These are phyloP conservation scores for Irpex rosettiformis DNA, from an alignment of 1,284 basidiomycete species.

Conservation along the genomic window DNA sequence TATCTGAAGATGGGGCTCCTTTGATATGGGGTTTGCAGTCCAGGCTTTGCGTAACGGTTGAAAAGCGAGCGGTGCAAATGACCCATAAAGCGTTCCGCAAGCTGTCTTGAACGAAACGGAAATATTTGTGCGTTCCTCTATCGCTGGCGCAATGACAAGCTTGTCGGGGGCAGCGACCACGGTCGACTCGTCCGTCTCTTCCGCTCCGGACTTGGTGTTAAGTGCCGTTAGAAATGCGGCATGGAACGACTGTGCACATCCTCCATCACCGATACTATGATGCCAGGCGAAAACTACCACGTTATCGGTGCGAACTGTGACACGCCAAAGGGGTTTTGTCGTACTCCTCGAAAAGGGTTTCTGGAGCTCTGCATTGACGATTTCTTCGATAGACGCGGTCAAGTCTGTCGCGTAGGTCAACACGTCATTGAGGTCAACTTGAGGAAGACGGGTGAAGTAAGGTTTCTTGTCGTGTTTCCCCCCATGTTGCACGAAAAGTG, in stretches of 20 bases:
- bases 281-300: slow-evolving; percentile 36
- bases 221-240: slow-evolving; percentile 31
- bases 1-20: slow-evolving; percentile 15
- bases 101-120: slow-evolving; percentile 29
- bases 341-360: slow-evolving; percentile 24
- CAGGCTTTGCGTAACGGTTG: slow-evolving; percentile 26
- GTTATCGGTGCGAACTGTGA: slow-evolving; percentile 31
- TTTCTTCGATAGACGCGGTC: slow-evolving; percentile 17
- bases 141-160: slow-evolving; percentile 22
- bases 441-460: slow-evolving; percentile 6
- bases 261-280: slow-evolving; percentile 39
- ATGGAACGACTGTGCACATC: slow-evolving; percentile 39
- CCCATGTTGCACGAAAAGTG: slow-evolving; percentile 8
- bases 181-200: background rate
- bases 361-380: slow-evolving; percentile 27
- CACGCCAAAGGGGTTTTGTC: slow-evolving; percentile 35
- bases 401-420: slow-evolving; percentile 28
- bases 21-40: slow-evolving; percentile 31
- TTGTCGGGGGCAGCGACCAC: slow-evolving; percentile 19
- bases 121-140: slow-evolving; percentile 31
- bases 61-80: slow-evolving; percentile 29
- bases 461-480: background rate
- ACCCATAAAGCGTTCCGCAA: slow-evolving; percentile 19
- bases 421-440: slow-evolving; percentile 29
- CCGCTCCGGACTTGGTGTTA: slow-evolving; percentile 9